Evolutionary conservation across 169 alveolate species (phyloP).

Genomic region (Cryptosporidium viatorum): DNA sequence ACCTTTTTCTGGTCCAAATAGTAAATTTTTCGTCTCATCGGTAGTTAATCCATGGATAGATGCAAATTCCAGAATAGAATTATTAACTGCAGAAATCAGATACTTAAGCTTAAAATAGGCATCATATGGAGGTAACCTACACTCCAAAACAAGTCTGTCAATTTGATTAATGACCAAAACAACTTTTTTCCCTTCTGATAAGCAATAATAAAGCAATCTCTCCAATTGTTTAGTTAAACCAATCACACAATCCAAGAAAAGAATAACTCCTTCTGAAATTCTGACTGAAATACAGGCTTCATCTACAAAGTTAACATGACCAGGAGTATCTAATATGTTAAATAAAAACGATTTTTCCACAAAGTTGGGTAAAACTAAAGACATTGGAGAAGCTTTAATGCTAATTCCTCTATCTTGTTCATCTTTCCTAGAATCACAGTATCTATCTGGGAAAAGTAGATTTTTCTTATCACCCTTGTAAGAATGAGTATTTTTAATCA

Average conservation of each 20-base stretch:
- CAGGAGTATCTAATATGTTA: slow-evolving; percentile 95
- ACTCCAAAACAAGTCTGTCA: slow-evolving; percentile 97
- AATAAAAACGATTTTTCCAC: slow-evolving; percentile 89
- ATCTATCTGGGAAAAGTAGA: slow-evolving; percentile 80
- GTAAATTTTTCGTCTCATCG: not conserved
- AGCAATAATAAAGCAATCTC: slow-evolving; percentile 86
- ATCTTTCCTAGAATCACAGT: slow-evolving; percentile 97
- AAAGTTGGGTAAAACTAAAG: slow-evolving; percentile 91
- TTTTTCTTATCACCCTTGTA: slow-evolving; percentile 81
- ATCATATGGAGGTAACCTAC: slow-evolving; percentile 98
- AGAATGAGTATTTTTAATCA: slow-evolving; percentile 93
- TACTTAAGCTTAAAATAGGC: slow-evolving; percentile 95
- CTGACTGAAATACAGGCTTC: slow-evolving; percentile 96
- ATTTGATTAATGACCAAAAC: slow-evolving; percentile 93
- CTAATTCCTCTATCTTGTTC: slow-evolving; percentile 97
- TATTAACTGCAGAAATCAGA: slow-evolving; percentile 29
- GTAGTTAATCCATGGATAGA: not conserved
- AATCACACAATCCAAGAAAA: slow-evolving; percentile 95
- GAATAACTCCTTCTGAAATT: slow-evolving; percentile 95
- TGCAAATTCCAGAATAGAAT: slow-evolving; percentile 3
- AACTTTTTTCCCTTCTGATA: slow-evolving; percentile 82
- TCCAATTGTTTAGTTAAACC: slow-evolving; percentile 95
- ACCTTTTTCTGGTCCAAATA: slow-evolving; percentile 87
- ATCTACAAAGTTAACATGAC: slow-evolving; percentile 97
- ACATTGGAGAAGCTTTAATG: slow-evolving; percentile 97